Conservation (phyloP, 106 monocot species). For the Iris macrosiphon region DNA sequence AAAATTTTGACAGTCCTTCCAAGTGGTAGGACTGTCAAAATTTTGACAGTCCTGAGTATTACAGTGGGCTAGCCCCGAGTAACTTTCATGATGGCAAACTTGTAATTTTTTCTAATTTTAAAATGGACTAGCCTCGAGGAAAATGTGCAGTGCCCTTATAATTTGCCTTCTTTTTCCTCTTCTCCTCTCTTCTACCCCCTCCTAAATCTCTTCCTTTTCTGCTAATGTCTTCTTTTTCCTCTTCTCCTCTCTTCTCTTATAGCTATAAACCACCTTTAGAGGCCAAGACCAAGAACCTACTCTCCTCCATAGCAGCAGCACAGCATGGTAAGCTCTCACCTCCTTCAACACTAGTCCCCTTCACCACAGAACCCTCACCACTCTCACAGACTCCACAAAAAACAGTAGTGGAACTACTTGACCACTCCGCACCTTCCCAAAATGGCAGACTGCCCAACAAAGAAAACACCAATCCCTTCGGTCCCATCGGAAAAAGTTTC, state of each 20-base stretch:
- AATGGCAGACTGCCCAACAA: neutral
- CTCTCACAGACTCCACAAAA: neutral
- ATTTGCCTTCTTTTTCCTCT: too few species aligned
- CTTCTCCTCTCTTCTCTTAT: constrained; percentile 1
- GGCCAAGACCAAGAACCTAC: constrained; percentile 1
- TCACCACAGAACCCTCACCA: neutral
- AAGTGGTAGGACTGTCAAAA: too few species aligned
- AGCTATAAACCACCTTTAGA: neutral
- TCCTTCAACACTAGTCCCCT: neutral
- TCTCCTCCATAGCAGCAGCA: constrained; percentile 1
- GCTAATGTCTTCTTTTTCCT: constrained; percentile 18
- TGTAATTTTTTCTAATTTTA: too few species aligned
- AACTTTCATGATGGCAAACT: too few species aligned
- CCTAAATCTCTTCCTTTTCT: neutral
- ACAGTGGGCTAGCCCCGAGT: too few species aligned
- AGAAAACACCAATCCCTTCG: neutral
- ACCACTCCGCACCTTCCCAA: constrained; percentile 9
- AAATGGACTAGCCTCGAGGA: too few species aligned
- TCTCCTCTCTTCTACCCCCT: too few species aligned
- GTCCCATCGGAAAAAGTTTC: neutral
- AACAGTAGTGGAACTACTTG: too few species aligned
- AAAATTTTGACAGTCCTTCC: too few species aligned
- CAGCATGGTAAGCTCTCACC: constrained; percentile 35
- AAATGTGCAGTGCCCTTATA: too few species aligned
- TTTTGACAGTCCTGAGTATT: too few species aligned